A percentile compares a stretch with the other conserved stretches of the same genome.
Evolutionary conservation across 495 filamentous ascomycete species (phyloP).

Genomic region (Aspergillus nanangensis): DNA sequence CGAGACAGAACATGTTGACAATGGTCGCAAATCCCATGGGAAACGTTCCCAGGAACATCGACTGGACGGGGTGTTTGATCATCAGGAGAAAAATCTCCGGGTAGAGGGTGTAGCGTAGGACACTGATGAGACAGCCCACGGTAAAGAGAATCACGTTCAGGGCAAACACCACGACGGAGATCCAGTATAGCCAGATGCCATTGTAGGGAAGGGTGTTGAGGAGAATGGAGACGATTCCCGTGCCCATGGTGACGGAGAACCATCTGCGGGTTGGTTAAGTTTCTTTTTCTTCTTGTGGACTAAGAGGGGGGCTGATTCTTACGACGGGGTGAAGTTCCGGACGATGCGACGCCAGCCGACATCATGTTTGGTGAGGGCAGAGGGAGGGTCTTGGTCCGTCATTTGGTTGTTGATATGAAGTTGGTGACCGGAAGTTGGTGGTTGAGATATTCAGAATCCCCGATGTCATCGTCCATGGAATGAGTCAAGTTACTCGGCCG

Average conservation of each 20-base stretch:
- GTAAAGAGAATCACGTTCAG: constrained; percentile 52
- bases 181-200: constrained; percentile 45
- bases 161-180: constrained; percentile 50
- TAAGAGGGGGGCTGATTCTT: too few species aligned
- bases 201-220: constrained; percentile 55
- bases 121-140: constrained; percentile 32
- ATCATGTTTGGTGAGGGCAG: constrained; percentile 22
- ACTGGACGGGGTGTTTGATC: constrained; percentile 54
- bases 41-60: constrained; percentile 57
- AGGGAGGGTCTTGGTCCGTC: too few species aligned
- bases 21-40: constrained; percentile 63
- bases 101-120: constrained; percentile 54
- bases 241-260: constrained; percentile 61
- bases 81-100: constrained; percentile 52
- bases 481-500: too few species aligned
- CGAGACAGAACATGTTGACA: constrained; percentile 51
- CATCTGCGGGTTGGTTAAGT: constrained; percentile 25
- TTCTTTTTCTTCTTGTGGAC: too few species aligned
- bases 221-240: constrained; percentile 59
- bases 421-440: too few species aligned
- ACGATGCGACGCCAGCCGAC: constrained; percentile 42
- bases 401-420: too few species aligned
- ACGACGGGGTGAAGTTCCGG: constrained; percentile 48
- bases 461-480: too few species aligned
- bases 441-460: too few species aligned